Conservation (phyloP, 805 yeast species). For the Zygotorulaspora chibaensis region DNA sequence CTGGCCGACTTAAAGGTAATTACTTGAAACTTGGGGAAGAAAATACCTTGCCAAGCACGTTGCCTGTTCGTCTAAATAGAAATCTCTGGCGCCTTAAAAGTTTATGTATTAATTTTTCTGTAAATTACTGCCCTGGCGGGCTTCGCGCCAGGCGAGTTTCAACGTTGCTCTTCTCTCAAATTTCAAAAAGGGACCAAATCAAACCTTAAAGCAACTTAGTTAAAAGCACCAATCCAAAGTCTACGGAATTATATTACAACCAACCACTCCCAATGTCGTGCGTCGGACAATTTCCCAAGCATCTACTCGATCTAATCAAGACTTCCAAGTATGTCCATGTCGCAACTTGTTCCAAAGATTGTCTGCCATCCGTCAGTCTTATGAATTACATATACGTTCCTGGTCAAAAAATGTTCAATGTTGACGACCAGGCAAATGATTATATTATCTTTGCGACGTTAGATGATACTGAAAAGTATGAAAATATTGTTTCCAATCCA, state of each 20-base stretch:
- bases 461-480: conserved; percentile 65
- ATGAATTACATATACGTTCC: conserved; percentile 82
- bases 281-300: conserved; percentile 36
- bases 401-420: conserved; percentile 34
- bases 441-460: conserved; percentile 70
- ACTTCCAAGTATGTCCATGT: conserved; percentile 72
- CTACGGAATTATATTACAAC: background rate
- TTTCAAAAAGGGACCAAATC: too few relatives aligned
- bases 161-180: too few relatives aligned
- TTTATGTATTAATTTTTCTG: too few relatives aligned
- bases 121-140: too few relatives aligned
- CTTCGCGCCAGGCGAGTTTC: too few relatives aligned
- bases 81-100: too few relatives aligned
- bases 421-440: conserved; percentile 38
- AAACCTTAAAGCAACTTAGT: too few relatives aligned
- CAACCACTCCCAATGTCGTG: conserved; percentile 25
- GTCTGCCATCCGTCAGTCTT: conserved; percentile 79
- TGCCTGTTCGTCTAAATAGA: too few relatives aligned
- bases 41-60: too few relatives aligned
- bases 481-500: conserved; percentile 66
- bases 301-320: conserved; percentile 45
- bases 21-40: too few relatives aligned
- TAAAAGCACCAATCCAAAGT: background rate
- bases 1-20: too few relatives aligned
- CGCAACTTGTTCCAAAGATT: conserved; percentile 65